Evolutionary conservation across 1,139 yeast genomes (phyloP).

Genomic region (Meyerozyma sp.): DNA sequence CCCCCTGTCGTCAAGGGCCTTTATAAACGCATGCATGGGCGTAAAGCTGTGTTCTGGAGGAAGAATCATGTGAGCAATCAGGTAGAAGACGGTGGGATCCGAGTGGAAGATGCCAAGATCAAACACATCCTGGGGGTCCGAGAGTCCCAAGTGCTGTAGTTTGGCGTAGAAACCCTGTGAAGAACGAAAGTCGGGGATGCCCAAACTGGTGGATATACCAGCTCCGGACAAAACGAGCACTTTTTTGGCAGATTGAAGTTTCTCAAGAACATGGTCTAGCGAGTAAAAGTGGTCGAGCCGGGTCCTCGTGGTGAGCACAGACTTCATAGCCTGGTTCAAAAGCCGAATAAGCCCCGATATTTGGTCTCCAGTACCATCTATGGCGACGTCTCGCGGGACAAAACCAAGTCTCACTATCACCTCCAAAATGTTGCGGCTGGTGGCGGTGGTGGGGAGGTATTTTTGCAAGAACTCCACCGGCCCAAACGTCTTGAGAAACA

Average conservation of each 20-base stretch:
- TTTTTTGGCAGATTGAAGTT: conserved; percentile 40
- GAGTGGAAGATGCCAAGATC: conserved; percentile 66
- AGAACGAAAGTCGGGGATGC: conserved; percentile 94
- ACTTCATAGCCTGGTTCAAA: conserved; percentile 56
- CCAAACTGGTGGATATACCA: conserved; percentile 88
- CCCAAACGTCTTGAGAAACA: conserved; percentile 58
- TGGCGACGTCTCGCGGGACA: conserved; percentile 35
- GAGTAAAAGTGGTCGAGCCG: conserved; percentile 49
- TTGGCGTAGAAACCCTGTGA: conserved; percentile 80
- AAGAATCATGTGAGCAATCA: conserved; percentile 80
- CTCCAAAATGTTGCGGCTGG: conserved; percentile 45
- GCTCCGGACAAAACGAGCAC: conserved; percentile 90
- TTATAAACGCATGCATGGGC: conserved; percentile 84
- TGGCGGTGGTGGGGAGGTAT: conserved; percentile 57
- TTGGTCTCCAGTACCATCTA: conserved; percentile 19
- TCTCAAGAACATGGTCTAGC: conserved; percentile 54
- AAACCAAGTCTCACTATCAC: conserved; percentile 51
- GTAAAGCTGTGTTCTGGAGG: conserved; percentile 75
- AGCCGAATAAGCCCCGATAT: conserved; percentile 46
- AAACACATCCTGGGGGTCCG: conserved; percentile 94
- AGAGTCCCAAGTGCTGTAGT: conserved; percentile 59
- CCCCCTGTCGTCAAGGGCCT: conserved; percentile 66
- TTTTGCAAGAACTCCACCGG: conserved; percentile 50
- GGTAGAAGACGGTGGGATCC: conserved; percentile 81
- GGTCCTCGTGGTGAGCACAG: conserved; percentile 50